Conservation (phyloP, 345 rosid species). For the Eucalyptus regnans region DNA sequence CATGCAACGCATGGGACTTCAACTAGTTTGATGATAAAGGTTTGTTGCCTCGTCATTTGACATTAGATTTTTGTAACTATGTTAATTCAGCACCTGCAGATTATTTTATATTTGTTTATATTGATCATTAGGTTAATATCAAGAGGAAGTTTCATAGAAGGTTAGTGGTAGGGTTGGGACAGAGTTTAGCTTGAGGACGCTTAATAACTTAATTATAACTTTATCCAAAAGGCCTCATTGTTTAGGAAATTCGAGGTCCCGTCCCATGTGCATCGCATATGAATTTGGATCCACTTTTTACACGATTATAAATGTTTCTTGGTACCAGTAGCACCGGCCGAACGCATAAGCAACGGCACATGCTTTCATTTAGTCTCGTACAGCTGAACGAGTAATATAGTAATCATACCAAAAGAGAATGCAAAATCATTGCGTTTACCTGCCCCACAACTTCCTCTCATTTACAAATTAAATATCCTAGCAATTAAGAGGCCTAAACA, state of each 20-base stretch:
- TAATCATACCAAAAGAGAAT: not conserved
- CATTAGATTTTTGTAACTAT: not conserved
- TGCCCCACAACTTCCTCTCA: not conserved
- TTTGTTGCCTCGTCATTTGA: not conserved
- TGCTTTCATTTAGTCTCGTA: not conserved
- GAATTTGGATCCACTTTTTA: not conserved
- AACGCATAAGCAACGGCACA: not conserved
- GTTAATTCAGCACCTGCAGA: not conserved
- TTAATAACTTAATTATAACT: not conserved
- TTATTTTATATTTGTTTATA: not conserved
- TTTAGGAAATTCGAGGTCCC: not conserved
- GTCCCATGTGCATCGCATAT: not conserved
- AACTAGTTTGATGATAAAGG: not conserved
- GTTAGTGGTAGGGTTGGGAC: not conserved
- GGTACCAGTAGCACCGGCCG: accelerated
- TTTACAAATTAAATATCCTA: no score
- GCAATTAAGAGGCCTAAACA: not conserved
- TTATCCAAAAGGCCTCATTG: not conserved
- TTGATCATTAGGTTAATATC: not conserved
- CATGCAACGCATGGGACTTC: not conserved
- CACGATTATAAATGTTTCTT: not conserved
- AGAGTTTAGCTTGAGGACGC: not conserved
- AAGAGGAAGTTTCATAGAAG: not conserved
- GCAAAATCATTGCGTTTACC: not conserved
- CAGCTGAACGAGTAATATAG: not conserved